phyloP scores from a whole-genome alignment of 202 grass and related monocot species.

The Brachypodium distachyon region DNA sequence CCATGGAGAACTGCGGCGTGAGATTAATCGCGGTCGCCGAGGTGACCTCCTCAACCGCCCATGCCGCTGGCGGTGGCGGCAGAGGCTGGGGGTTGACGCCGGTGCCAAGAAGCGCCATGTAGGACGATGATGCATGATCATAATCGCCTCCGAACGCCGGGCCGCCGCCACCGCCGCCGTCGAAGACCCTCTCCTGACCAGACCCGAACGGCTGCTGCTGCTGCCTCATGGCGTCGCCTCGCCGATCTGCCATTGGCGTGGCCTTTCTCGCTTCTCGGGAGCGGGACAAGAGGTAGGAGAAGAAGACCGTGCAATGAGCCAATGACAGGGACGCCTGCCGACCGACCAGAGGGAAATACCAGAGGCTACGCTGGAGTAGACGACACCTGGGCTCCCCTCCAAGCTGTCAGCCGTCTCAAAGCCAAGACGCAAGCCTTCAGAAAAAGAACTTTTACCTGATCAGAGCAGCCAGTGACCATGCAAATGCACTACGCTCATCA shows the following conservation, averaged over 20 bases:
- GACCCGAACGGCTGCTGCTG: conserved; percentile 10
- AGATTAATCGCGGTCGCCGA: not conserved
- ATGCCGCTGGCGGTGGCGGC: not conserved
- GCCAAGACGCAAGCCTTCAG: not conserved
- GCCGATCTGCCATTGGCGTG: conserved; percentile 20
- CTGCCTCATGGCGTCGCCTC: conserved; percentile 18
- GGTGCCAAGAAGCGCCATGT: conserved; percentile 28
- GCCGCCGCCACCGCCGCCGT: conserved; percentile 18
- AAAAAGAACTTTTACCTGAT: not conserved
- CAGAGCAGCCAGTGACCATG: not conserved
- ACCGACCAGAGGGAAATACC: not conserved
- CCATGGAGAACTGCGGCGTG: conserved; percentile 34
- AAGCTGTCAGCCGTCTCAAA: not conserved
- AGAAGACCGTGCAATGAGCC: conserved; percentile 1
- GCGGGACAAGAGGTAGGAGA: not conserved
- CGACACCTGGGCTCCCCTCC: not conserved
- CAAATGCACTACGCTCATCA: not conserved
- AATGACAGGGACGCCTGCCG: conserved; percentile 20
- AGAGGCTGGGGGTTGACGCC: conserved; percentile 6
- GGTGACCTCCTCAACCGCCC: conserved; percentile 19
- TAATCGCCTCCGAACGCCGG: conserved; percentile 12
- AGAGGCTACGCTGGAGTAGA: not conserved
- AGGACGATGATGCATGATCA: conserved; percentile 27
- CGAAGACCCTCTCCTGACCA: conserved; percentile 27
- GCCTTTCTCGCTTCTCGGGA: conserved; percentile 1